phyloP scores from a whole-genome alignment of 2,329 filamentous ascomycete species.

The Aspergillus quadrilineatus region DNA sequence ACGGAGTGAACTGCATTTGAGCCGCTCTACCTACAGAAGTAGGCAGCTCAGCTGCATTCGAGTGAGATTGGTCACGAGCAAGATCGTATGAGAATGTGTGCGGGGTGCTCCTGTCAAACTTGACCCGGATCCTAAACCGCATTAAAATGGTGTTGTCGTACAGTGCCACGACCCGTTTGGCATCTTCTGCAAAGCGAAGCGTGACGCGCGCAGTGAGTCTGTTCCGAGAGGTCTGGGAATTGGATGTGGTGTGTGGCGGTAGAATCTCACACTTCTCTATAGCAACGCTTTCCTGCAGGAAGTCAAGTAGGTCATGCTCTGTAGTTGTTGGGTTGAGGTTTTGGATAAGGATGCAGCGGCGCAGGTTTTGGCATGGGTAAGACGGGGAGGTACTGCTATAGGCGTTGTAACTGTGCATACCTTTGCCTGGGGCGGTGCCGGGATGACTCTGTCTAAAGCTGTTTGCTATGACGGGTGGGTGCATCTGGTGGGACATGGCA shows the following conservation, averaged over 20 bases:
- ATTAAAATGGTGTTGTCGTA: slow-evolving; percentile 37
- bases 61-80: neutral
- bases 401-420: slow-evolving; percentile 12
- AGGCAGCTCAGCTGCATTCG: neutral
- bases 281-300: slow-evolving; percentile 30
- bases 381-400: slow-evolving; percentile 10
- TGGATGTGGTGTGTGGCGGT: slow-evolving; percentile 5
- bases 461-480: slow-evolving; percentile 9
- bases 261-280: slow-evolving; percentile 36
- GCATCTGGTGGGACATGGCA: slow-evolving; percentile 21
- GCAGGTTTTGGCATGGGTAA: slow-evolving; percentile 11
- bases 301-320: slow-evolving; percentile 25
- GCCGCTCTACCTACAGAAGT: neutral
- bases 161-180: slow-evolving; percentile 32
- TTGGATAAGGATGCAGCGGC: slow-evolving; percentile 28
- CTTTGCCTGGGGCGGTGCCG: slow-evolving; percentile 5
- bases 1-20: slow-evolving; percentile 6
- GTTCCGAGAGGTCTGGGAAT: slow-evolving; percentile 22
- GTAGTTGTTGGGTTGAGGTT: slow-evolving; percentile 34
- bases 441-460: slow-evolving; percentile 4
- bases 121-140: slow-evolving; percentile 34
- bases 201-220: slow-evolving; percentile 31
- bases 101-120: slow-evolving; percentile 28
- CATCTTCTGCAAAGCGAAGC: slow-evolving; percentile 36
- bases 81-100: neutral